Evolutionary conservation across 306 rosid species (phyloP).

Genomic region (Lotus japonicus): DNA sequence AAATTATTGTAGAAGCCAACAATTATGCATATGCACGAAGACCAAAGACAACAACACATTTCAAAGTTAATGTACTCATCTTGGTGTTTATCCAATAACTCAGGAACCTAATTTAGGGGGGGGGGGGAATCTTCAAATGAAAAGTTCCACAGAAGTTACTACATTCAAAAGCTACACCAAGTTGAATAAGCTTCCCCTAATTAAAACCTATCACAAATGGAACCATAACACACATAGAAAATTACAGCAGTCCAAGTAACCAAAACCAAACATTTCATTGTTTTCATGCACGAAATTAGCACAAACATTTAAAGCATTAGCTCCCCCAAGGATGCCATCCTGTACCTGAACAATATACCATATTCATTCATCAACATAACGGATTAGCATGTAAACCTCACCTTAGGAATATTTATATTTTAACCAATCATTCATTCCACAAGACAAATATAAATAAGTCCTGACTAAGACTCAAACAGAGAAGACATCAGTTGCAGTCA

Average conservation of each 20-base stretch:
- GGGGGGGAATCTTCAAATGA: neutral
- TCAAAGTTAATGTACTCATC: constrained; percentile 25
- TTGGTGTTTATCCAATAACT: constrained; percentile 15
- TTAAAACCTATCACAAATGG: constrained; percentile 38
- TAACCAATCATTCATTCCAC: too few relatives aligned
- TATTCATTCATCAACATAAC: too few relatives aligned
- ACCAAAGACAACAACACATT: neutral
- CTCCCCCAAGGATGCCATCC: constrained; percentile 81
- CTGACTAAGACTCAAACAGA: too few relatives aligned
- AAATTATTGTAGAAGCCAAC: too few relatives aligned
- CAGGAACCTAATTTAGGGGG: neutral
- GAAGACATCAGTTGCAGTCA: too few relatives aligned
- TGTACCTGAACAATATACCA: constrained; percentile 68
- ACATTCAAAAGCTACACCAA: constrained; percentile 37
- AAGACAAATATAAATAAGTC: too few relatives aligned
- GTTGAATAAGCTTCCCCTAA: constrained; percentile 33
- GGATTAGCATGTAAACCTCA: too few relatives aligned
- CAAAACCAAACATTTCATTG: too few relatives aligned
- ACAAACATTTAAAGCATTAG: constrained; percentile 74
- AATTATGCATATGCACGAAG: too few relatives aligned
- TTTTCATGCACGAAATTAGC: constrained; percentile 79
- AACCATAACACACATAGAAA: constrained; percentile 50
- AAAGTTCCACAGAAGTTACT: constrained; percentile 33
- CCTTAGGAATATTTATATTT: too few relatives aligned
- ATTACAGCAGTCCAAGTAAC: too few relatives aligned